These are phyloP conservation scores for Salvia sclarea DNA, from an alignment of 305 asterid species.

Conservation along the genomic window DNA sequence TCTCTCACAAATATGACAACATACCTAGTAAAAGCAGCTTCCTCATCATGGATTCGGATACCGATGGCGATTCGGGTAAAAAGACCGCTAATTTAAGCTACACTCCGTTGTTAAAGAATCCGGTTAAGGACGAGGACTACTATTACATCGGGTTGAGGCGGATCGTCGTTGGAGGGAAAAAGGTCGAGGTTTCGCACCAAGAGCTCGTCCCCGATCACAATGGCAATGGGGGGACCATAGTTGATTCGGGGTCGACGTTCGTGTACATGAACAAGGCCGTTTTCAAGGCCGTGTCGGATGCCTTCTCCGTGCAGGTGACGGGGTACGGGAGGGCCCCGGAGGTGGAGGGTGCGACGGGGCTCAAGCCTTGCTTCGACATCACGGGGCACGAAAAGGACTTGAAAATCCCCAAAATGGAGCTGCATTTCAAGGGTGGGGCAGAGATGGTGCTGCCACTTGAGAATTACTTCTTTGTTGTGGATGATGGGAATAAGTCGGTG, in stretches of 20 bases:
- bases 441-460: constrained; percentile 68
- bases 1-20: constrained; percentile 67
- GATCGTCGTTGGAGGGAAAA: constrained; percentile 62
- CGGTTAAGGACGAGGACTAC: constrained; percentile 41
- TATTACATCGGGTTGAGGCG: constrained; percentile 61
- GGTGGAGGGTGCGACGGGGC: constrained; percentile 56
- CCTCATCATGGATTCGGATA: constrained; percentile 50
- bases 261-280: constrained; percentile 53
- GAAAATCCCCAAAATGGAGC: constrained; percentile 54
- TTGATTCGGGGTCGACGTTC: constrained; percentile 83
- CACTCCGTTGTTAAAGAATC: constrained; percentile 52
- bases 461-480: constrained; percentile 60
- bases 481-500: constrained; percentile 31
- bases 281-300: constrained; percentile 40
- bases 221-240: constrained; percentile 83
- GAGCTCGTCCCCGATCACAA: constrained; percentile 44
- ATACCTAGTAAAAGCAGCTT: constrained; percentile 44
- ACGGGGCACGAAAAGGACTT: constrained; percentile 42
- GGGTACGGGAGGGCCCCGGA: constrained; percentile 45
- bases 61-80: constrained; percentile 41
- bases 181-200: constrained; percentile 49
- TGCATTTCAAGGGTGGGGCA: constrained; percentile 81
- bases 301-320: constrained; percentile 51
- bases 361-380: constrained; percentile 71
- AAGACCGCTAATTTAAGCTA: constrained; percentile 47